A percentile compares a stretch with the other conserved stretches of the same genome.
phyloP scores from a whole-genome alignment of 495 filamentous ascomycete genomes.

The Bombardia bombarda region DNA sequence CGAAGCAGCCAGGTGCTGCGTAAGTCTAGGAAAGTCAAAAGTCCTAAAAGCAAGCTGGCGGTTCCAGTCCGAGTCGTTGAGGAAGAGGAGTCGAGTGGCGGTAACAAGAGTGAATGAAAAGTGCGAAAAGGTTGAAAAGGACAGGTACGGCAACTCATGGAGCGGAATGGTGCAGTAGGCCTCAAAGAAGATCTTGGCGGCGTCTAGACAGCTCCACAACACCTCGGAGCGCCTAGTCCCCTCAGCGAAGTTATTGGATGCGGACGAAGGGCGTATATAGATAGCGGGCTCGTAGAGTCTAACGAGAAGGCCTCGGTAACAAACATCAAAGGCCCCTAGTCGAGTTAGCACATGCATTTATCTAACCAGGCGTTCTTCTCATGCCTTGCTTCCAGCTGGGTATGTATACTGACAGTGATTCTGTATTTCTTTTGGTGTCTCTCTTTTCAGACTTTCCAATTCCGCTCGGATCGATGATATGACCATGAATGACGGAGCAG shows the following conservation, averaged over 20 bases:
- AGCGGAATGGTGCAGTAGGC: slow-evolving; percentile 7
- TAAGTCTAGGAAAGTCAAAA: slow-evolving; percentile 8
- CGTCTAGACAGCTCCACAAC: slow-evolving; percentile 15
- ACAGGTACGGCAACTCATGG: slow-evolving; percentile 7
- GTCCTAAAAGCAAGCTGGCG: slow-evolving; percentile 3
- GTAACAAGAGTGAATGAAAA: slow-evolving; percentile 16
- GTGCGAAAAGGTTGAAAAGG: slow-evolving; percentile 5
- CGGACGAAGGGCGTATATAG: slow-evolving; percentile 4
- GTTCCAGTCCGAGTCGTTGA: slow-evolving; percentile 19
- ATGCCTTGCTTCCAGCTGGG: too few species aligned
- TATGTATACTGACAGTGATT: slow-evolving; percentile 10
- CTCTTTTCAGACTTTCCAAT: slow-evolving; percentile 5
- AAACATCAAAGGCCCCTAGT: slow-evolving; percentile 8
- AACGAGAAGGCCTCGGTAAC: slow-evolving; percentile 8
- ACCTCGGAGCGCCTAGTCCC: slow-evolving; percentile 7
- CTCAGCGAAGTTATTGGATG: background rate
- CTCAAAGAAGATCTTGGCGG: slow-evolving; percentile 6
- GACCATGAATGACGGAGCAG: slow-evolving; percentile 10
- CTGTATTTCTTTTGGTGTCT: slow-evolving; percentile 3
- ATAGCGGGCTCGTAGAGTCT: slow-evolving; percentile 19
- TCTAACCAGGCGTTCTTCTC: too few species aligned
- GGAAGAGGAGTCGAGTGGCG: slow-evolving; percentile 9
- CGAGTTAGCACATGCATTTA: background rate
- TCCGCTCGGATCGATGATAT: slow-evolving; percentile 11
- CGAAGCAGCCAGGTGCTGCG: slow-evolving; percentile 5